Conservation (phyloP, 768 basidiomycete species). For the Suillus tomentosus region DNA sequence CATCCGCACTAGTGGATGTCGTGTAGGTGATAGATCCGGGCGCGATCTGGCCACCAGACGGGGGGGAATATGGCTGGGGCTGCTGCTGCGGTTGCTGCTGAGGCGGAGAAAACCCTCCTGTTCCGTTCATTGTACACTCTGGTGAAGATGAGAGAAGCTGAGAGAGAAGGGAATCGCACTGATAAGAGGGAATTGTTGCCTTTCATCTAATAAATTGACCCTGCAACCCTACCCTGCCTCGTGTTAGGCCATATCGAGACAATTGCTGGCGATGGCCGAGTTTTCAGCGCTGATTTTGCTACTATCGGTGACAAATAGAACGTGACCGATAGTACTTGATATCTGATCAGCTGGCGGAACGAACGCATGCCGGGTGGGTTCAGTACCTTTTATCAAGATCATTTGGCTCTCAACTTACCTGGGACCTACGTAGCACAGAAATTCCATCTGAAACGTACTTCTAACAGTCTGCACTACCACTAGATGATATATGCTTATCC, state of each 20-base stretch:
- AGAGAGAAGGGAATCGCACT: constrained; percentile 11
- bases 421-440: background rate
- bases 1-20: constrained; percentile 62
- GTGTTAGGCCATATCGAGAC: constrained; percentile 35
- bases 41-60: constrained; percentile 46
- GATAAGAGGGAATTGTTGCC: constrained; percentile 22
- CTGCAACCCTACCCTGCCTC: constrained; percentile 26
- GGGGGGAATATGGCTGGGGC: constrained; percentile 33
- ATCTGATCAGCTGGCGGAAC: background rate
- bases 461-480: background rate
- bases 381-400: background rate
- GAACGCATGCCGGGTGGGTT: background rate
- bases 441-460: background rate
- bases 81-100: constrained; percentile 25
- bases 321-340: too few relatives aligned
- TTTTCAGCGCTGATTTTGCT: constrained; percentile 20
- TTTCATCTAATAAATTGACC: constrained; percentile 19
- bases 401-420: constrained; percentile 1
- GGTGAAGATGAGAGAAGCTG: constrained; percentile 16
- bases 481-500: background rate
- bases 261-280: constrained; percentile 18
- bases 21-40: constrained; percentile 77
- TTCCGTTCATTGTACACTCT: constrained; percentile 22
- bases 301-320: background rate
- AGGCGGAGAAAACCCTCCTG: constrained; percentile 29